Evolutionary conservation across 2,329 filamentous ascomycete species (phyloP), one percentile per base, ranked within the genome.

Genomic region (Ceratocystis destructans): DNA sequence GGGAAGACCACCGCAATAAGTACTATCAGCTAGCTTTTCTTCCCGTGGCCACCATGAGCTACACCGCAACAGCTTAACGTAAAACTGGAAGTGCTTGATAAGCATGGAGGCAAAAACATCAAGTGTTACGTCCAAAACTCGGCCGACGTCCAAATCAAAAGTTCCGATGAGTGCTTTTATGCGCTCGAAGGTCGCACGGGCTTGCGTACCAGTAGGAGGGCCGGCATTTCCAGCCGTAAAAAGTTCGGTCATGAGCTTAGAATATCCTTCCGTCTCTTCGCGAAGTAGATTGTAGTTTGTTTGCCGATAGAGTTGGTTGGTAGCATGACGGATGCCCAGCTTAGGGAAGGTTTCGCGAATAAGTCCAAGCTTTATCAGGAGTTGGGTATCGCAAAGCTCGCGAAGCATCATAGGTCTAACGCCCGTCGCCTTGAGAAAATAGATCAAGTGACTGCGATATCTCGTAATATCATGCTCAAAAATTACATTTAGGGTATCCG

Each of bases 21-120:
- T 72, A n/a, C 61, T 53, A 20, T 68, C 67, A 3, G 66, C 72
- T 61, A 73, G 73, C 70, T 72, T 75, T 28, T 75, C 80, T 62
- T 83, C 84, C 62, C 86, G 85, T 1, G 94, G 94, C 94, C 94
- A 99, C 94, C 94, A 99, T 28, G 93, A 96, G 77, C 93, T 97
- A 67, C 87, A 86, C 67, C 93, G 83, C 28, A 99, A 79, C 61
- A 97, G 86, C 74, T 96, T 96, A 73, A 97, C 87, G 72, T 96
- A 97, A 77, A 97, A 99, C 41, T 88, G 86, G 73, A 87, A 91
- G 70, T 96, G 90, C 73, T 95, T 95, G 72, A 99, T 89, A 64
- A 99, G 83, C 0, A 96, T 87, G 12, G 92, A 90, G 1, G 94
- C 94, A 73, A 96, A 96, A 41, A 97, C 91, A 73, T 99, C 94